Base-by-base conservation (phyloP, 441 rosid species). In the Euphorbia corollata region DNA sequence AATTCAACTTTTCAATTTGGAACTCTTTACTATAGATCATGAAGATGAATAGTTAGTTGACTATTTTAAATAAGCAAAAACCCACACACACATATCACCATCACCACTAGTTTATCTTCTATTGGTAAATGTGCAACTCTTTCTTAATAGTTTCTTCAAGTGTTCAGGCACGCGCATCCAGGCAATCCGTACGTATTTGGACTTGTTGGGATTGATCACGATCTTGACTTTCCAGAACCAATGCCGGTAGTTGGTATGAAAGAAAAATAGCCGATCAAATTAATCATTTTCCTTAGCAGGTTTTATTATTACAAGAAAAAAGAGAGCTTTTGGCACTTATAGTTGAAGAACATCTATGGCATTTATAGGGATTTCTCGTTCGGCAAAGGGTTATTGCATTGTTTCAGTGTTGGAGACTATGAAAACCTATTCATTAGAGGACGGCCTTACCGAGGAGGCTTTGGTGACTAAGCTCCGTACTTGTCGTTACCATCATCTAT, bases 121-220 rank as follows among this genome's bases (percentile, higher is more conserved):
- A 24, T 18, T 13, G 55, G 13, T 63, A 34, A 32, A 59, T 73
- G 24, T 56, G 22, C 58, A 63, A 58, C 68, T 67, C 63, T 68
- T 67, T 75, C 83, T 80, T 77, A 86, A 82, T 70, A 78, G 68
- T 71, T 67, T 54, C 68, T 77, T 68, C 77, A 73, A 57, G 65
- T 70, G 69, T 83, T 55, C 80, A 95, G 99, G 92, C 99, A 95
- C 86, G 96, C 99, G 70, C 98, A 88, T 87, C 98, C 99, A 43
- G 99, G 99, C 67, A 95, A 89, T 83, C 99, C 99, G 58, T 95
- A 92, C 75, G 97, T 95, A 27, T 92, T 86, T 87, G 99, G 99
- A 69, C 99, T 88, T 64, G 99, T 86, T 73, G 99, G 89, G 72
- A 82, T 83, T 71, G 99, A 92, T 78, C 99, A 95, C 39, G 98